Conservation (phyloP, 345 rosid genomes). For the Corchorus capsularis region DNA sequence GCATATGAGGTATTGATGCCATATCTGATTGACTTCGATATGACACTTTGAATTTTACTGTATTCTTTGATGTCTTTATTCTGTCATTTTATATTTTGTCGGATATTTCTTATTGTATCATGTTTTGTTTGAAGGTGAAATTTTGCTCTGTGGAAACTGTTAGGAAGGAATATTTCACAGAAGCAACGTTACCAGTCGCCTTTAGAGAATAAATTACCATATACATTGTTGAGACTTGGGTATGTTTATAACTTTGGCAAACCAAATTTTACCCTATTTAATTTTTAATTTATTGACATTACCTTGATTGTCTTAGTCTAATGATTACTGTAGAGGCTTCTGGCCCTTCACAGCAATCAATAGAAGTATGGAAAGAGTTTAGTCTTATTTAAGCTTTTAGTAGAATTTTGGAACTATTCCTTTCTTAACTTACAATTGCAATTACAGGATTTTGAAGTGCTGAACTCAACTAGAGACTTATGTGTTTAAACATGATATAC, state of each 20-base stretch:
- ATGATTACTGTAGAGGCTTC: not conserved
- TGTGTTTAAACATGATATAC: too few species aligned
- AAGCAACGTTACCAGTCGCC: slow-evolving; percentile 62
- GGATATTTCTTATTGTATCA: not conserved
- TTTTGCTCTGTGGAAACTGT: slow-evolving; percentile 70
- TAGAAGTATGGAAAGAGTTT: not conserved
- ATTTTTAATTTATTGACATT: not conserved
- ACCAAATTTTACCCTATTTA: too few species aligned
- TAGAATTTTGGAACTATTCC: too few species aligned
- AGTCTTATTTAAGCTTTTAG: not conserved
- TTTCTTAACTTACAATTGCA: too few species aligned
- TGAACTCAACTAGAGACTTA: too few species aligned
- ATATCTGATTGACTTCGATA: not conserved
- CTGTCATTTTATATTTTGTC: not conserved
- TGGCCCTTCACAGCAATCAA: not conserved
- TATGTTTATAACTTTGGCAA: not conserved
- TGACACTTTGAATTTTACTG: not conserved
- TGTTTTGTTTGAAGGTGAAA: slow-evolving; percentile 56
- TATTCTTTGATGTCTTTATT: not conserved
- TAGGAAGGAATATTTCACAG: slow-evolving; percentile 75
- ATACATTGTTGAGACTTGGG: not conserved
- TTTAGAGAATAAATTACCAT: slow-evolving; percentile 42
- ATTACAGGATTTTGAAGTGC: too few species aligned
- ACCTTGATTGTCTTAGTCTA: not conserved
- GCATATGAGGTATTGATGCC: not conserved